Evolutionary conservation across 2,329 filamentous ascomycete species (phyloP), one percentile per base, ranked within the genome.

Genomic region (Diaporthe ilicicola): DNA sequence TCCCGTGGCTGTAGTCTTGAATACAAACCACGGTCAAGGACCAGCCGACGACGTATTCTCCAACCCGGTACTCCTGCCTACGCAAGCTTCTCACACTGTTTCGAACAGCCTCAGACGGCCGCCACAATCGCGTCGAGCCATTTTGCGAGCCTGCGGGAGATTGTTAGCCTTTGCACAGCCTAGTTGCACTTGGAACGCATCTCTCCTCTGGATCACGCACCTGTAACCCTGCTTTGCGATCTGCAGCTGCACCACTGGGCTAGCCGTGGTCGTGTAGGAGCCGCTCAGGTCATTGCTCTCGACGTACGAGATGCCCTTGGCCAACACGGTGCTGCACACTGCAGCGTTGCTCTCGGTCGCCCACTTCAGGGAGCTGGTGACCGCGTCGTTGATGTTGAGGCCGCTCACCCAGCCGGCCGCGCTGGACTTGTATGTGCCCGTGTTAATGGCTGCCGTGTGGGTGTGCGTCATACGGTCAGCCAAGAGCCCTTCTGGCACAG

Each of bases 191-290:
- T 24, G 29, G 17, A 13, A n/a, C n/a, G n/a, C 5, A 22, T n/a
- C 27, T 3, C 37, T 59, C 5, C 8, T 22, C 8, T 19, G 12
- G 9, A 24, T 4, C 10, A 67, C 62, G 12, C 12, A 70, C 67
- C 76, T 77, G 67, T 84, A 83, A 0, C 83, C 83, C 65, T 82
- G 82, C 77, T 85, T 85, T 10, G 83, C 82, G 32, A 85, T 82
- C 77, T 85, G 83, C 67, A 84, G 73, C 73, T 81, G 79, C 48
- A 85, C 78, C 17, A 82, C 81, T 12, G 79, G 79, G 67, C 79
- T 77, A 19, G 82, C 82, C 12, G 75, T 76, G 39, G 80, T 80
- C 64, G 82, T 83, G 74, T 84, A 84, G 13, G 74, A 74, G 13
- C 81, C 81, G 67, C 79, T 80, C 7, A 85, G 77, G 37, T 84